Evolutionary conservation across 108 stramenopile species (phyloP), one percentile per base, ranked within the genome.

Genomic region (Skeletonema marinoi): DNA sequence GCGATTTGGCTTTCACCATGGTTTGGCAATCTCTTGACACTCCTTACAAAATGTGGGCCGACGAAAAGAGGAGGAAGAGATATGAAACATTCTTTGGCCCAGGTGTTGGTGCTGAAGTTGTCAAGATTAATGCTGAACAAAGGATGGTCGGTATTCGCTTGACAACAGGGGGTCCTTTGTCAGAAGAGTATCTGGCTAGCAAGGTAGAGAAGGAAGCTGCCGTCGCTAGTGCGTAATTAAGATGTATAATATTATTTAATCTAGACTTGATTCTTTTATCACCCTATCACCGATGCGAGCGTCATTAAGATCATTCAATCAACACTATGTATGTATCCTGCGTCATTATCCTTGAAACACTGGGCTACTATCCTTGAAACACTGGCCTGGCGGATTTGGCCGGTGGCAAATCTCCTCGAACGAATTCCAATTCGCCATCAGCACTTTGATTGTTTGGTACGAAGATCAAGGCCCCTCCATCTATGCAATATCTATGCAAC

Each of bases 11-110:
- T 6, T 98, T 98, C 77, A 90, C 93, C 60, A 95, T 98, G 95
- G 91, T 98, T 0, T 98, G 95, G 90, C 95, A 97, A 85, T 91
- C 91, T 6, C 31, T 88, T 30, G 96, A 95, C 61, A 98, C 98
- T 14, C 98, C 98, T 42, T 98, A 92, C 92, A 97, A 97, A 84
- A 88, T 94, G 88, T 98, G 98, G 98, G 96, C 95, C 29, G 98
- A 98, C 65, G 95, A 96, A 66, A 90, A 93, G 73, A 86, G 97
- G 32, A 78, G 96, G 38, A 81, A 90, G 71, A 94, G 94, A 73
- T 98, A 98, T 74, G 96, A 94, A 68, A 93, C 92, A 16, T 98
- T 94, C 87, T 97, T 98, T 82, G 97, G 97, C 65, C 95, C 96
- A 7, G 92, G 86, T 61, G 90, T 98, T 46, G 84, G 75, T 19